phyloP scores from a whole-genome alignment of 306 rosid genomes.

The Oxytropis ochrocephala region DNA sequence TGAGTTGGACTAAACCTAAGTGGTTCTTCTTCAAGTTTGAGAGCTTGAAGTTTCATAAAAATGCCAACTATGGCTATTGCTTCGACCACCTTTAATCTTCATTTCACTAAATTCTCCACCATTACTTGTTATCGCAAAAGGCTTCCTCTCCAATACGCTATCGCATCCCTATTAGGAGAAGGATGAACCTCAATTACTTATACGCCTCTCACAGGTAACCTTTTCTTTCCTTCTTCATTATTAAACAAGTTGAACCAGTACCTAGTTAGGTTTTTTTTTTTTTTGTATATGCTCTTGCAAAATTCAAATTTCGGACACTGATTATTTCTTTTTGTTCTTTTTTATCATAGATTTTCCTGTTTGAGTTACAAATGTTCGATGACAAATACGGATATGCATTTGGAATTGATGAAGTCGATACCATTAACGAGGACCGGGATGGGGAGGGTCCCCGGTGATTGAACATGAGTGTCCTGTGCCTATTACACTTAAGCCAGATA shows the following conservation, averaged over 20 bases:
- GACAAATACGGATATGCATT: constrained; percentile 53
- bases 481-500: constrained; percentile 49
- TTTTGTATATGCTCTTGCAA: not conserved
- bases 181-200: constrained; percentile 40
- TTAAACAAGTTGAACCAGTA: not conserved
- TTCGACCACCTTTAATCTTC: constrained; percentile 39
- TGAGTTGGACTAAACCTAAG: constrained; percentile 51
- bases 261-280: not conserved
- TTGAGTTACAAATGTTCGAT: constrained; percentile 62
- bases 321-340: not conserved
- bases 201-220: constrained; percentile 32
- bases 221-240: not conserved
- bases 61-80: constrained; percentile 53
- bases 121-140: constrained; percentile 26
- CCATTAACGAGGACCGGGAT: constrained; percentile 39
- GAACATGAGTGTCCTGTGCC: constrained; percentile 55
- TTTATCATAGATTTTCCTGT: constrained; percentile 38
- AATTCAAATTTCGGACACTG: not conserved
- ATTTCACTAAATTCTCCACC: constrained; percentile 27
- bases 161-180: constrained; percentile 53
- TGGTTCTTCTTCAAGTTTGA: constrained; percentile 60
- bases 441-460: constrained; percentile 39
- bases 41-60: constrained; percentile 49
- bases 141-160: constrained; percentile 46
- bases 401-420: constrained; percentile 36